Percentiles rank a stretch among this genome's conserved stretches.
These are phyloP conservation scores for Asterophora parasitica DNA, from an alignment of 768 basidiomycete genomes.

Conservation along the genomic window DNA sequence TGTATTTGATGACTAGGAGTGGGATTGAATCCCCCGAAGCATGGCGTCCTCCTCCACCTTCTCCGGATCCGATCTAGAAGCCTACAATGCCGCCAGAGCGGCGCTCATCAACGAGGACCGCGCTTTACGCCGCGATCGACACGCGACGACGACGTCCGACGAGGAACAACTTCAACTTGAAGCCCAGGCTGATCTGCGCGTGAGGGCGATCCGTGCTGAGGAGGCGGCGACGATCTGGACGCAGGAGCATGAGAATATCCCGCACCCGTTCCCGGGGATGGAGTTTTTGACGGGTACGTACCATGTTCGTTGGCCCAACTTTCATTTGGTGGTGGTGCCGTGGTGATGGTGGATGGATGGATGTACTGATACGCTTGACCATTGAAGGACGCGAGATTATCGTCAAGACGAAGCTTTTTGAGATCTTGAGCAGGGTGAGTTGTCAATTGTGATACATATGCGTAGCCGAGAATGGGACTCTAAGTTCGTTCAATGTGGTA, in stretches of 20 bases:
- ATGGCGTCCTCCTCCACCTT: conserved; percentile 3
- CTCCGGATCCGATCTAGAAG: conserved; percentile 16
- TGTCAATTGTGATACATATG: neutral
- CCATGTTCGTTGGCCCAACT: too few relatives aligned
- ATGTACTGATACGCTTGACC: conserved; percentile 25
- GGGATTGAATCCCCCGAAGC: too few relatives aligned
- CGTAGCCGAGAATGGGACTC: too few relatives aligned
- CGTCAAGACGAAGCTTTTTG: conserved; percentile 55
- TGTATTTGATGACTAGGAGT: too few relatives aligned
- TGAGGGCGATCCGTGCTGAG: conserved; percentile 47
- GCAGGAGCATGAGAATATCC: conserved; percentile 44
- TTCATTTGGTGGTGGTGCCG: neutral
- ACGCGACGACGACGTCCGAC: conserved; percentile 9
- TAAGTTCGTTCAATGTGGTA: too few relatives aligned
- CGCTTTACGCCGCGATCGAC: conserved; percentile 44
- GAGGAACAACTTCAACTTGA: conserved; percentile 22
- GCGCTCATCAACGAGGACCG: conserved; percentile 41
- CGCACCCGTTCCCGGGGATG: conserved; percentile 73
- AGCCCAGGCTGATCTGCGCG: conserved; percentile 49
- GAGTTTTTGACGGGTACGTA: conserved; percentile 67
- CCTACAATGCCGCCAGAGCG: conserved; percentile 28
- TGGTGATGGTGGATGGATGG: too few relatives aligned
- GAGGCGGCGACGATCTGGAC: conserved; percentile 62
- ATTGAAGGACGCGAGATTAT: conserved; percentile 52
- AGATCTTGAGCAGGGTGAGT: conserved; percentile 53